Evolutionary conservation across 768 basidiomycete genomes (phyloP), one percentile per base, ranked within the genome.

Genomic region (Kwoniella botswanensis): DNA sequence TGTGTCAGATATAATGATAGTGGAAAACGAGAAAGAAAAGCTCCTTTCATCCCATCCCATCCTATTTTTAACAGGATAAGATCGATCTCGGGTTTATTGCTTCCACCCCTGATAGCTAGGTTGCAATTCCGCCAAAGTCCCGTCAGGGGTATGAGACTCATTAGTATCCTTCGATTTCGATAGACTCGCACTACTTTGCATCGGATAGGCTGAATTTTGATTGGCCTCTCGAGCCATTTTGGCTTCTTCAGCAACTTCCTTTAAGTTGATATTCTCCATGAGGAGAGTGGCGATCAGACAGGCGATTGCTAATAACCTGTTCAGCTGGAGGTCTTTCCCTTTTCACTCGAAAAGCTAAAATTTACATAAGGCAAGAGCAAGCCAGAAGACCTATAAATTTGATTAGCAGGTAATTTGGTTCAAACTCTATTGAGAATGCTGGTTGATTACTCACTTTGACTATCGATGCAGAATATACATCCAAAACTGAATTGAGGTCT

Each of bases 221-320:
- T 26, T 26, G 5, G 55, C 35, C 24, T 59, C 67, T 24, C 58
- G 74, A 35, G n/a, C 56, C 18, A 9, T 22, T 60, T 52, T 70
- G 44, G 67, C 71, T 15, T 63, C 64, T 60, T 71, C 70, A 2
- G 61, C 70, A 2, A 69, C 55, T 18, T 68, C 56, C 60, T 70
- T 70, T 53, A 75, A 44, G 58, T 75, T 70, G 44, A 75, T 57
- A 65, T 75, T 65, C 3, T 55, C 55, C 67, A 70, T 70, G 44
- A 69, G 26, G 11, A 63, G 21, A 11, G 64, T 66, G 13, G 68
- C 59, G 43, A 71, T 18, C 18, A 74, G 24, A 50, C 73, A 71
- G 18, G 62, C 53, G 63, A 72, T 59, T 6, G 71, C 71, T 68
- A 26, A 22, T 17, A 22, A 22, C 6, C 4, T 18, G 4, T 22